Base-by-base conservation (phyloP, 192 early-diverging fungal species). In the Linnemannia elongata region DNA sequence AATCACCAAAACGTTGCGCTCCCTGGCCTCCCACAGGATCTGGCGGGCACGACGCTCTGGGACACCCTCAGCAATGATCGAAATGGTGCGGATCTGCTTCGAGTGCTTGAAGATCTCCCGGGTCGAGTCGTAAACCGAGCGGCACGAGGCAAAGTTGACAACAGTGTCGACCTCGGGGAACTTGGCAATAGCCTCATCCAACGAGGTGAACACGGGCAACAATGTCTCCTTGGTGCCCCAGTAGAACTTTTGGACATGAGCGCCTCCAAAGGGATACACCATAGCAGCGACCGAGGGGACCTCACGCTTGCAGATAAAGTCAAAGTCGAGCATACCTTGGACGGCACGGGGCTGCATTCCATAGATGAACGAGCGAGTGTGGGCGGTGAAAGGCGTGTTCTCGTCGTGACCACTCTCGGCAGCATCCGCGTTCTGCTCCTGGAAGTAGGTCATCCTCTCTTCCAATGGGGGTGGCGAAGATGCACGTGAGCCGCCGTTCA, bases 311-410 rank as follows among this genome's bases (percentile, higher is more conserved):
- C 98, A 99, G 94, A 99, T 99, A 72, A 95, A 99, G 89, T 99
- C 98, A 94, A 98, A 99, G 92, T 99, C 98, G 18, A 99, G 92
- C 98, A 99, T 99, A 84, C 98, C 98, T 91, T 99, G 98, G 36
- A 99, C 97, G 22, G 97, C 98, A 83, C 97, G 95, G 74, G 98
- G 97, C 92, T 99, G 98, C 98, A 99, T 99, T 74, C 98, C 98
- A 82, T 97, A 99, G 78, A 99, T 94, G 88, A 99, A 97, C 18
- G 97, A 91, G 74, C 97, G 96, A 20, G 97, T 97, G 75, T 91
- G 90, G 79, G 90, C 85, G 10, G 95, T 96, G 90, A 98, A 98
- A 27, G 96, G 94, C 52, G 91, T 89, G 80, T 93, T 94, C 93
- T 94, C 93, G 72, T 93, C 91, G 78, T 85, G 79, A 15, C 60